Evolutionary conservation across 148 eudicot species (phyloP).

Genomic region (Vaccinium vitisidaea): DNA sequence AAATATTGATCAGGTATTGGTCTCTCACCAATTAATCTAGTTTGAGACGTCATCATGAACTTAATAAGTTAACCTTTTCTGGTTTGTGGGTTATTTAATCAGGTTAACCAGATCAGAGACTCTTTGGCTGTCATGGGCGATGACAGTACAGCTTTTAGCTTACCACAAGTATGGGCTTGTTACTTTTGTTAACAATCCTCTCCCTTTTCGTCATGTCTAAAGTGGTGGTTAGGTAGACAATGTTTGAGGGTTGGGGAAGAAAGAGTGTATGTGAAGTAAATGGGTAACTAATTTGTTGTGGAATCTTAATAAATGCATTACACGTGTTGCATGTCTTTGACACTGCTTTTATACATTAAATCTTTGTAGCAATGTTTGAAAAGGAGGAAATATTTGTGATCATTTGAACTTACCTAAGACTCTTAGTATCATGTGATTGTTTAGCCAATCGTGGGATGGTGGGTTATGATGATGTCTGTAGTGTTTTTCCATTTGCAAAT

Average conservation of each 20-base stretch:
- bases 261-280: neutral
- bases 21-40: neutral
- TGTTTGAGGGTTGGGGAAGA: neutral
- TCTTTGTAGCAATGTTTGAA: neutral
- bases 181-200: slow-evolving; percentile 12
- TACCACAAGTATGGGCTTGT: slow-evolving; percentile 71
- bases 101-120: slow-evolving; percentile 95
- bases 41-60: neutral
- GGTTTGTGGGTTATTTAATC: slow-evolving; percentile 9
- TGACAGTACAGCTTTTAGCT: slow-evolving; percentile 93
- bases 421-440: neutral
- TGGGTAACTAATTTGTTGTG: neutral
- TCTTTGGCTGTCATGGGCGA: slow-evolving; percentile 95
- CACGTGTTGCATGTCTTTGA: neutral
- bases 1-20: slow-evolving; percentile 81
- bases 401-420: neutral
- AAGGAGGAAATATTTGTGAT: neutral
- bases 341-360: neutral
- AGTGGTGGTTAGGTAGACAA: neutral
- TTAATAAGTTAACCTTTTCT: slow-evolving; percentile 2
- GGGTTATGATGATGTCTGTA: too few species aligned
- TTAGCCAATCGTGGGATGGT: neutral
- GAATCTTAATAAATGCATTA: neutral
- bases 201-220: neutral
- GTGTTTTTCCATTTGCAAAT: neutral